Base-by-base conservation (phyloP, 192 early-diverging fungal species). In the Gaertneriomyces semiglobifer region DNA sequence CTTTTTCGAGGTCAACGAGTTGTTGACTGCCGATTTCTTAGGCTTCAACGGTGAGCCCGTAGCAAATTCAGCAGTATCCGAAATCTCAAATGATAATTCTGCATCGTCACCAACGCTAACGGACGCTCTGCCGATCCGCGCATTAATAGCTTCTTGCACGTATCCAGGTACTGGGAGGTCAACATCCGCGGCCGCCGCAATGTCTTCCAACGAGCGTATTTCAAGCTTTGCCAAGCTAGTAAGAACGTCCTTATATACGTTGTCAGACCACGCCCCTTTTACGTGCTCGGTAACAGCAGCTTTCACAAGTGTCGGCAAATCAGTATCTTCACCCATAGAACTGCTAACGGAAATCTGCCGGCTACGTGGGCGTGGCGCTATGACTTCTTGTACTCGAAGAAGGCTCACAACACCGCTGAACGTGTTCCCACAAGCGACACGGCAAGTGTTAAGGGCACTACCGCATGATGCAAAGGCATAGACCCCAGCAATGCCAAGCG, bases 241-340 rank as follows among this genome's bases (percentile, higher is more conserved):
- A 38, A 73, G 19, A 46, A 58, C 68, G 47, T 63, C 66, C 10
- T 14, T 10, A 25, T 58, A 68, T 6, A 69, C 57, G n/a, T 69
- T 67, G 18, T 68, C 25, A 7, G 16, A 9, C 72, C 72, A 73
- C 1, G 48, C 43, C 5, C 72, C 58, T 41, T 45, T 60, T 10
- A 68, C 57, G 45, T 73, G 43, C 42, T n/a, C 53, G 4, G 50
- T 53, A 16, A 56, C 62, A 7, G 54, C 38, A 16, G 6, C 16
- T n/a, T 46, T 43, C 12, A 70, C 68, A n/a, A 70, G 20, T 19
- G 14, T 12, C 0, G 54, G 40, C 50, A 70, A 56, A 47, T 51
- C 14, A 5, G 5, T 33, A 40, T 58, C 39, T 5, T 16, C 14
- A 3, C 0, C 57, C 25, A 33, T 33, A 33, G 25, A 33, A 33